These are phyloP conservation scores for Diaporthe helianthi DNA, from an alignment of 2,329 filamentous ascomycete species.

Conservation along the genomic window DNA sequence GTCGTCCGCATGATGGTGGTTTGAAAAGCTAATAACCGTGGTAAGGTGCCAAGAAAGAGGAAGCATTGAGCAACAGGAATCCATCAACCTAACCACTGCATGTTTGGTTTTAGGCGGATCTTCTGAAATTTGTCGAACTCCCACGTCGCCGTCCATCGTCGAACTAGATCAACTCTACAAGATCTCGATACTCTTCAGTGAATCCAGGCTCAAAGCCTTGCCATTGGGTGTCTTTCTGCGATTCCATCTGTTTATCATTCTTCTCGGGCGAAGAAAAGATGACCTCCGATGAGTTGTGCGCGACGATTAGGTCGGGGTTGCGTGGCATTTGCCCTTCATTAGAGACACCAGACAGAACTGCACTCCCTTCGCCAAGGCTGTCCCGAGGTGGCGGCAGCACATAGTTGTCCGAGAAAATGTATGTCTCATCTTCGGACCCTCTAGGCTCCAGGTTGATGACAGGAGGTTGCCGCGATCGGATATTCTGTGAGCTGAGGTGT, in stretches of 20 bases:
- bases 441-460: background rate
- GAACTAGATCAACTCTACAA: constrained; percentile 31
- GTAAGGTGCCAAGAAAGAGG: background rate
- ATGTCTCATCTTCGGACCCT: background rate
- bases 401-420: background rate
- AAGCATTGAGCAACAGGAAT: background rate
- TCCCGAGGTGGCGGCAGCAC: background rate
- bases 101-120: too few relatives aligned
- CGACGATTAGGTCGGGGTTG: background rate
- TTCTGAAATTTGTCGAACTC: too few relatives aligned
- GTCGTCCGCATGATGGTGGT: background rate
- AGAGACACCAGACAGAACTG: background rate
- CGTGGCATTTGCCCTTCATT: too few relatives aligned
- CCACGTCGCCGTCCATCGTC: too few relatives aligned
- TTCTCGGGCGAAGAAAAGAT: background rate
- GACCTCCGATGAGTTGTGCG: background rate
- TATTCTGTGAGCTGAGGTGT: background rate
- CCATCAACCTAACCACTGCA: too few relatives aligned
- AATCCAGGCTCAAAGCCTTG: constrained; percentile 29
- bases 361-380: background rate
- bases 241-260: background rate
- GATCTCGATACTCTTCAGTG: constrained; percentile 20
- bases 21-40: background rate
- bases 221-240: constrained; percentile 15
- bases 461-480: background rate